Evolutionary conservation across 768 basidiomycete species (phyloP).

Genomic region (Mycena olivaceomarginata): DNA sequence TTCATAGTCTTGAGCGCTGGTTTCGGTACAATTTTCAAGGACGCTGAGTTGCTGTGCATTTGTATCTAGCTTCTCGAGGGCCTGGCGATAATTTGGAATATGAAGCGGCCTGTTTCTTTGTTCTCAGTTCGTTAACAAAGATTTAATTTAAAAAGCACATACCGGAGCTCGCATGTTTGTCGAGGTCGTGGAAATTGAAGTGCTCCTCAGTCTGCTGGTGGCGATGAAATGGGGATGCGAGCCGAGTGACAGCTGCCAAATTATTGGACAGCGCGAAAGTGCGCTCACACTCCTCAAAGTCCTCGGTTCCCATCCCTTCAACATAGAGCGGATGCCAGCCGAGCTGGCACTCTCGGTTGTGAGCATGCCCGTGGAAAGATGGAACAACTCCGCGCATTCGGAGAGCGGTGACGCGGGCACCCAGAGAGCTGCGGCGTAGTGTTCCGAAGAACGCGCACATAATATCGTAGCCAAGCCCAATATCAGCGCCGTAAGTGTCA

Average conservation of each 20-base stretch:
- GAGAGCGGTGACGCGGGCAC: slow-evolving; percentile 25
- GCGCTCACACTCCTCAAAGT: slow-evolving; percentile 53
- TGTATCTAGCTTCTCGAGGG: not conserved
- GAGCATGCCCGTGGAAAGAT: slow-evolving; percentile 51
- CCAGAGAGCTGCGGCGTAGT: slow-evolving; percentile 44
- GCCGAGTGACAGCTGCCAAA: slow-evolving; percentile 46
- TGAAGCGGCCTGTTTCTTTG: slow-evolving; percentile 2
- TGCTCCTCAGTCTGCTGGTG: slow-evolving; percentile 49
- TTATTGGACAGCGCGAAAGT: slow-evolving; percentile 53
- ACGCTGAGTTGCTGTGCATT: not conserved
- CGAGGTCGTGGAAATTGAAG: slow-evolving; percentile 43
- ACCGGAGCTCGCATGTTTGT: slow-evolving; percentile 46
- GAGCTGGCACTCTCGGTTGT: slow-evolving; percentile 52
- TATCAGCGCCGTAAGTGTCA: slow-evolving; percentile 32
- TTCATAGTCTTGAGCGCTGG: slow-evolving; percentile 11
- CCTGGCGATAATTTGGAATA: not conserved
- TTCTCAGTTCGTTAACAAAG: too few relatives aligned
- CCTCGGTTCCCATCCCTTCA: slow-evolving; percentile 52
- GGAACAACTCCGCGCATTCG: slow-evolving; percentile 40
- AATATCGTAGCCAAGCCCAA: slow-evolving; percentile 51
- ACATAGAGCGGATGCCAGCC: slow-evolving; percentile 46
- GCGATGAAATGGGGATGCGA: slow-evolving; percentile 47
- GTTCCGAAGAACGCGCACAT: slow-evolving; percentile 52
- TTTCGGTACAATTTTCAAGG: not conserved
- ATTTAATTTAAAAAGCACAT: not conserved